Evolutionary conservation across 306 rosid genomes (phyloP).

Genomic region (Castanea mollissima): DNA sequence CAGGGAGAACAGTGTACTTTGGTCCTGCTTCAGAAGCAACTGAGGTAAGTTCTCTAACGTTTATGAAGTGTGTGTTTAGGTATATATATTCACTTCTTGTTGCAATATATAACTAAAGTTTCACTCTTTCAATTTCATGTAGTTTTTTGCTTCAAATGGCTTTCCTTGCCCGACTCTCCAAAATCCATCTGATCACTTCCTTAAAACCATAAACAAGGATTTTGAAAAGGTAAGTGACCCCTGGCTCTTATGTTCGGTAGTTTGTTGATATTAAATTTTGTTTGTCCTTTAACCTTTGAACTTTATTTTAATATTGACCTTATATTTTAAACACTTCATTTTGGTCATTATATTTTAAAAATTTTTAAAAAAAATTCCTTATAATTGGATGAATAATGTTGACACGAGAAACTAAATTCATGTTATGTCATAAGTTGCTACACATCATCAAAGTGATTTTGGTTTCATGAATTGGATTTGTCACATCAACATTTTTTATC

Average conservation of each 20-base stretch:
- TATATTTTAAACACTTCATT: too few species aligned
- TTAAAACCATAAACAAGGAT: conserved; percentile 65
- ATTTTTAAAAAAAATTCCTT: too few species aligned
- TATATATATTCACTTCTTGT: background rate
- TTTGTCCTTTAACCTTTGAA: too few species aligned
- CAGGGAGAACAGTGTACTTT: conserved; percentile 60
- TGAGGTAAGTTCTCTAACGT: conserved; percentile 32
- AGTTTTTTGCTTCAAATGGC: conserved; percentile 66
- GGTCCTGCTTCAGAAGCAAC: conserved; percentile 68
- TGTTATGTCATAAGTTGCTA: too few species aligned
- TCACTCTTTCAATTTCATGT: background rate
- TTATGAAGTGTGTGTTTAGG: too few species aligned
- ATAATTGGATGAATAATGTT: too few species aligned
- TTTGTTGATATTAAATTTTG: background rate
- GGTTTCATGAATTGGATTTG: background rate
- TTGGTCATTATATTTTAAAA: background rate
- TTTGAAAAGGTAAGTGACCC: conserved; percentile 50
- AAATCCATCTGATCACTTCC: conserved; percentile 68
- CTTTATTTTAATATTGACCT: too few species aligned
- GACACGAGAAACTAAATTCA: too few species aligned
- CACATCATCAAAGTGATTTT: background rate
- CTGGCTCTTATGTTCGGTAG: background rate
- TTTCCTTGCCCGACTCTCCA: conserved; percentile 69
- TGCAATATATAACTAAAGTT: background rate
- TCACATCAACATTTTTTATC: background rate